Base-by-base conservation (phyloP, 2,329 filamentous ascomycete species). In the Ceratocystis albifundus region DNA sequence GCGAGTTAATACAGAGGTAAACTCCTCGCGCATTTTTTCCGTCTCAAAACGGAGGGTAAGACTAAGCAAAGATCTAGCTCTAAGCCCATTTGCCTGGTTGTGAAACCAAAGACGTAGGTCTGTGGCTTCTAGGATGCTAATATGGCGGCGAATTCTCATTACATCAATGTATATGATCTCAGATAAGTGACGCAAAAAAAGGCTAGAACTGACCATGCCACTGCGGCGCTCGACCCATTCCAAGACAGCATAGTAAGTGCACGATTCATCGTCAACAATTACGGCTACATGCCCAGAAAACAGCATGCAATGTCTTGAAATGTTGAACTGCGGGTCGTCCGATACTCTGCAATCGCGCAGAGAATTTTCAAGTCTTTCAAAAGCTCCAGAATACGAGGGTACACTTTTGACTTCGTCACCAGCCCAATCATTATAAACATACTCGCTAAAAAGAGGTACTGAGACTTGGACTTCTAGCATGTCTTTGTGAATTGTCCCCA, bases 121-220 rank as follows among this genome's bases (percentile, higher is more conserved):
- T 2, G 28, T 17, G n/a, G 61, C 41, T 22, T 25, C 44, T 3
- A 28, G 12, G 20, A 36, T 5, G 22, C 61, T 45, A 10, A 25
- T n/a, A 22, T 25, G 15, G 8, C 53, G 55, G 17, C 44, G 22
- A 20, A 63, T 59, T 28, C 28, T 46, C 41, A 20, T 10, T 12
- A 59, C 36, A 46, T 68, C 59, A 22, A 68, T 55, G 12, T 68
- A 61, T n/a, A 68, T 68, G 36, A 68, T 65, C 4, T 61, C 63
- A 28, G 41, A 61, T 3, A 55, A 7, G 25, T 68, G 66, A 1
- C 66, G 66, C 8, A 65, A 15, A 25, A 65, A 68, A 3, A 68
- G 30, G n/a, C 50, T 68, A 36, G 45, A 22, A 17, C 50, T 44
- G 3, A 50, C 10, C 3, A 45, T 10, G 17, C 63, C 63, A 44